Percentiles rank a stretch among this genome's conserved stretches.
These are phyloP conservation scores for Termitomyces sp. DNA, from an alignment of 768 basidiomycete species.

Conservation along the genomic window DNA sequence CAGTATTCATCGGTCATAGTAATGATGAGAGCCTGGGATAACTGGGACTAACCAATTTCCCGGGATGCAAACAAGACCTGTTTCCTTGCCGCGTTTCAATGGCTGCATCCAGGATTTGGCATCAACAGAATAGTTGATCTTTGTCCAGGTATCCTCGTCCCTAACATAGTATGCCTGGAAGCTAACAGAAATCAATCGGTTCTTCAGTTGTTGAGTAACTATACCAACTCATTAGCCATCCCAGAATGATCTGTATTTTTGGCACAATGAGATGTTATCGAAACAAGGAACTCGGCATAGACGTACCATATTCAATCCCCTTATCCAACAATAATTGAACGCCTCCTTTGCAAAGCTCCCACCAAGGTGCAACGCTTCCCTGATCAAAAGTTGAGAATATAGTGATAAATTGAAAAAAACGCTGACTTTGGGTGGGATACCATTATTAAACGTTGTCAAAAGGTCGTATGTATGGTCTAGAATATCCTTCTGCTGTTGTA, in stretches of 20 bases:
- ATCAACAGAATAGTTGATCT: constrained; percentile 58
- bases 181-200: constrained; percentile 18
- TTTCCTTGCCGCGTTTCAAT: constrained; percentile 56
- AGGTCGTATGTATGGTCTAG: constrained; percentile 63
- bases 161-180: constrained; percentile 68
- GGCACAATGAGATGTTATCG: background rate
- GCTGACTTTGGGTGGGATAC: constrained; percentile 44
- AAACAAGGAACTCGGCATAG: background rate
- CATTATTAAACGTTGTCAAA: constrained; percentile 61
- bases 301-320: constrained; percentile 69
- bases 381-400: constrained; percentile 4
- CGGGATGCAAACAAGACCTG: constrained; percentile 57
- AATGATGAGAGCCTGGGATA: background rate
- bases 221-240: constrained; percentile 15
- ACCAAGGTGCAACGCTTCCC: constrained; percentile 75
- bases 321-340: constrained; percentile 61
- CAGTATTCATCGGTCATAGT: too few relatives aligned
- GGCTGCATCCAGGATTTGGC: constrained; percentile 77
- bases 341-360: constrained; percentile 71
- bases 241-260: constrained; percentile 6
- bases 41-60: constrained; percentile 53
- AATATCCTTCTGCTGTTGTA: constrained; percentile 69
- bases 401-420: background rate
- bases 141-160: constrained; percentile 67
- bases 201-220: background rate